Percentiles rank a stretch among this genome's conserved stretches.
Conservation (phyloP, 2,329 filamentous ascomycete species). For the Gnomoniopsis smithogilvyi region DNA sequence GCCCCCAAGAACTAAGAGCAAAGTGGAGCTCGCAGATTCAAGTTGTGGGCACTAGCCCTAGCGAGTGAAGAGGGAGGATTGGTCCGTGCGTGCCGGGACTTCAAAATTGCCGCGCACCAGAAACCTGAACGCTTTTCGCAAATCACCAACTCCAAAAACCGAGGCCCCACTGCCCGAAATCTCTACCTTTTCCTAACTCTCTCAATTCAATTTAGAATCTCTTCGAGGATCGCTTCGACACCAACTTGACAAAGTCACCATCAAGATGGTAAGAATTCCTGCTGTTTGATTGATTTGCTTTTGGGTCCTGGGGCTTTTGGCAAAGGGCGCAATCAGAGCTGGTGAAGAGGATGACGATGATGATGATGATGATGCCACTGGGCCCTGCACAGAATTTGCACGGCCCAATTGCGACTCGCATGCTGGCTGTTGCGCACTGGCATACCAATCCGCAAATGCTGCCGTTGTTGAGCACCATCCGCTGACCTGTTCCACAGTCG, state of each 20-base stretch:
- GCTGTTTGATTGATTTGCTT: background rate
- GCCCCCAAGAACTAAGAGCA: conserved; percentile 4
- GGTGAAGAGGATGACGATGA: too few relatives aligned
- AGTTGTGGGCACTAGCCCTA: conserved; percentile 18
- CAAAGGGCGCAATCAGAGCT: background rate
- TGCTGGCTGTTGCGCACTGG: background rate
- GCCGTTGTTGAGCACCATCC: conserved; percentile 22
- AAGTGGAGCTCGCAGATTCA: conserved; percentile 21
- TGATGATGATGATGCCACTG: background rate
- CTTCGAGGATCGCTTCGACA: conserved; percentile 69
- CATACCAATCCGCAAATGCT: conserved; percentile 9
- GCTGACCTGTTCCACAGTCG: conserved; percentile 61
- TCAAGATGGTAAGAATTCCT: conserved; percentile 56
- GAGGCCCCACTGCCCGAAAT: conserved; percentile 19
- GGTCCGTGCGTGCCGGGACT: conserved; percentile 4
- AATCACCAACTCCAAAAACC: conserved; percentile 22
- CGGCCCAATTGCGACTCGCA: background rate
- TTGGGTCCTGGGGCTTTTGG: background rate
- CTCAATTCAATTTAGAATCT: conserved; percentile 34
- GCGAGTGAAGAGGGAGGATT: background rate
- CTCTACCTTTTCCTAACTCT: conserved; percentile 16
- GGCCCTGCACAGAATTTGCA: conserved; percentile 1
- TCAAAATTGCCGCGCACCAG: background rate
- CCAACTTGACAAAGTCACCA: conserved; percentile 43
- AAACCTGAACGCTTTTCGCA: conserved; percentile 14